Evolutionary conservation across 2,329 filamentous ascomycete species (phyloP), one percentile per base, ranked within the genome.

Genomic region (Cercospora sp.): DNA sequence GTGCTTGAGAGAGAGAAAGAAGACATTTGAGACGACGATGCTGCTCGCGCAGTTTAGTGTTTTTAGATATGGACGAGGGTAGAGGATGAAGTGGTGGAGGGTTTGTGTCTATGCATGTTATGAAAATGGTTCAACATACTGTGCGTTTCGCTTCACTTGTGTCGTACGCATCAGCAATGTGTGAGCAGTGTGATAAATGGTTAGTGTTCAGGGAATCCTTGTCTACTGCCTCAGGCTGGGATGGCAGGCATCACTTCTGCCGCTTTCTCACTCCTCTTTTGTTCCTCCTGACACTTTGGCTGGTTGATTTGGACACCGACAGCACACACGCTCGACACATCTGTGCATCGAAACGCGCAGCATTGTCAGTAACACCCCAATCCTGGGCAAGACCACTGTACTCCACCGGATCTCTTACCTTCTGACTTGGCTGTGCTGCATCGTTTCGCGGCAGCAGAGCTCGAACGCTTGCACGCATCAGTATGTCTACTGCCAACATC

Each of bases 31-130:
- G 60, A 30, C 28, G 60, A 48, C 26, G 36, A 63, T 63, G 60
- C 60, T 63, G 60, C 60, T 63, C 60, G 31, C 60, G 60, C 60
- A 63, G 60, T 51, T 26, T 53, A 33, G 36, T 48, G 42, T 48
- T 48, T 48, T 45, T 45, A 45, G 42, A 45, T n/a, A 45, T 18
- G 7, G n/a, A n/a, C 3, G 1, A 7, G 39, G 39, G n/a, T 42
- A n/a, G 16, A n/a, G n/a, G n/a, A 42, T n/a, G 42, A 48, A 2
- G 4, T 9, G n/a, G 8, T 4, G 42, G 42, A 10, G 42, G 42
- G 42, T 1, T 20, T 48, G 42, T 20, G 42, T 39, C n/a, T 39
- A 39, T 39, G 33, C 33, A 39, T n/a, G 5, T 39, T 39, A 39
- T 39, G 33, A 39, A 7, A 16, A 39, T 39, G 13, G 13, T 39